Evolutionary conservation across 1,284 basidiomycete genomes (phyloP).

Genomic region (Heimioporus retisporus): DNA sequence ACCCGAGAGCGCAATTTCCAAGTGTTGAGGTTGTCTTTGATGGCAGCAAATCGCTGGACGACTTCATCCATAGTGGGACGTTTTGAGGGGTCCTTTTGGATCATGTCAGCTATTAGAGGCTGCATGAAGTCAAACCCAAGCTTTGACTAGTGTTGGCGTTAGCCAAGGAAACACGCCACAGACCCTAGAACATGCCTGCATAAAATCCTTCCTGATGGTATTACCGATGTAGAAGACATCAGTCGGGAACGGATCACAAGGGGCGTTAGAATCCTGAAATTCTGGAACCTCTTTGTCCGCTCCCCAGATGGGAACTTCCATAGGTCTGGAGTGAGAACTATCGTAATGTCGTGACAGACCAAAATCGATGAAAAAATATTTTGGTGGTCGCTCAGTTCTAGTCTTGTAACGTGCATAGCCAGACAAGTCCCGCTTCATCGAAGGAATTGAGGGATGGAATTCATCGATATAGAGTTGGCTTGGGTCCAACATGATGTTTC

Average conservation of each 20-base stretch:
- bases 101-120: slow-evolving; percentile 29
- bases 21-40: slow-evolving; percentile 2
- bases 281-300: slow-evolving; percentile 38
- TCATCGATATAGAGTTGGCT: slow-evolving; percentile 38
- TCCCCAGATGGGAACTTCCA: slow-evolving; percentile 30
- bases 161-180: neutral
- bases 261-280: slow-evolving; percentile 25
- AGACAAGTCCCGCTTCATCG: slow-evolving; percentile 29
- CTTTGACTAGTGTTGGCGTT: slow-evolving; percentile 10
- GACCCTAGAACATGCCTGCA: slow-evolving; percentile 23
- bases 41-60: slow-evolving; percentile 14
- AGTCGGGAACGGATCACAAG: slow-evolving; percentile 46
- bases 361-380: slow-evolving; percentile 53
- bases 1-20: slow-evolving; percentile 34
- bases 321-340: too few species aligned
- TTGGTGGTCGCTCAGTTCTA: slow-evolving; percentile 43
- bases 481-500: slow-evolving; percentile 51
- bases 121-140: slow-evolving; percentile 26
- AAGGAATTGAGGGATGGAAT: slow-evolving; percentile 34
- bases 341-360: slow-evolving; percentile 46
- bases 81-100: slow-evolving; percentile 27
- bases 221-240: slow-evolving; percentile 52
- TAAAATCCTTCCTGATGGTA: slow-evolving; percentile 36
- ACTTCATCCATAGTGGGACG: slow-evolving; percentile 33
- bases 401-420: slow-evolving; percentile 30